Conservation (phyloP, 106 monocot genomes). For the Allium sativum region DNA sequence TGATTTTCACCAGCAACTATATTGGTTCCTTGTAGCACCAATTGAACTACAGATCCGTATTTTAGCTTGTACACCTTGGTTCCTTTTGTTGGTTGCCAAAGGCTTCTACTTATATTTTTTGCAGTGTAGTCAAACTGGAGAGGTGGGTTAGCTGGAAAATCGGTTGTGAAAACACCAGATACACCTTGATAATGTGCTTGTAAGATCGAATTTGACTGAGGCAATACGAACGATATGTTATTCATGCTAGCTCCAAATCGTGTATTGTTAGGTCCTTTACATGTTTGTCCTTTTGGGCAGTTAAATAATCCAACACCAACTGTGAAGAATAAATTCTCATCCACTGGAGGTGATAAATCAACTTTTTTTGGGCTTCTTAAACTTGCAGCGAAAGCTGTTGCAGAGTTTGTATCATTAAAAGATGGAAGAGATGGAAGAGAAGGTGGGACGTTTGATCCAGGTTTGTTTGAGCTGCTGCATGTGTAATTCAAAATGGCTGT, state of each 20-base stretch:
- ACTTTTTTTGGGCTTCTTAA: conserved; percentile 25
- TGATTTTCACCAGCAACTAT: conserved; percentile 44
- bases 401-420: conserved; percentile 39
- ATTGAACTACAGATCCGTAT: conserved; percentile 36
- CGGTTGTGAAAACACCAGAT: conserved; percentile 38
- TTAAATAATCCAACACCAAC: conserved; percentile 43
- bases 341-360: conserved; percentile 26
- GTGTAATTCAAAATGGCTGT: conserved; percentile 46
- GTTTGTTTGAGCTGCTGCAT: conserved; percentile 11
- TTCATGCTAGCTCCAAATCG: conserved; percentile 45
- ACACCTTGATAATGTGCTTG: conserved; percentile 28
- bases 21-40: conserved; percentile 48
- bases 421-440: conserved; percentile 32
- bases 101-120: conserved; percentile 19
- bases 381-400: conserved; percentile 20
- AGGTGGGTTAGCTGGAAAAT: conserved; percentile 38
- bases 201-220: conserved; percentile 23
- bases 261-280: conserved; percentile 30
- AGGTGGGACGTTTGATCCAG: conserved; percentile 5
- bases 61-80: conserved; percentile 34
- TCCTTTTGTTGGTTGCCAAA: conserved; percentile 37
- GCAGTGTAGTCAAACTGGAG: conserved; percentile 41
- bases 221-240: conserved; percentile 41
- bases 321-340: conserved; percentile 47
- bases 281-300: conserved; percentile 22